Evolutionary conservation across 164 flowering plant species (phyloP), one percentile per base, ranked within the genome.

Genomic region (Vitis labrusca): DNA sequence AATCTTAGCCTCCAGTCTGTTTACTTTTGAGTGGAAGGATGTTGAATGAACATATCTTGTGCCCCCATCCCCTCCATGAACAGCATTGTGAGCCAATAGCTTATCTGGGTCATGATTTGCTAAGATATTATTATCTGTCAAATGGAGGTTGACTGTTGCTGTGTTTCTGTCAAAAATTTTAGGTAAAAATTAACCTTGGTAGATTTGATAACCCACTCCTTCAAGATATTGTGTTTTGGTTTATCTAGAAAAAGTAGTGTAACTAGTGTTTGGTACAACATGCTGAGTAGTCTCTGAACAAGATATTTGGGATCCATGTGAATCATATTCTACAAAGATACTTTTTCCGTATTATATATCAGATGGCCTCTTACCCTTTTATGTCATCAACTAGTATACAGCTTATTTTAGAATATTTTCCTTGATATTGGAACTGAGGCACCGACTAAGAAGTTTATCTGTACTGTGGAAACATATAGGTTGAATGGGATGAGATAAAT

Each of bases 401-500:
- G 8, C 15, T 55, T 14, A 12, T 15, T 55, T 56, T 23, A n/a
- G 3, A 16, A 44, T 61, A 37, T 12, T 62, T 23, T 50, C 65
- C n/a, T 29, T 11, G 4, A n/a, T 9, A 50, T 50, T 44, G 54
- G 58, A 19, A 12, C 19, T 50, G 17, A 50, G 1, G 59, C 1
- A 49, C 55, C 50, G 9, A 6, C 60, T 47, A 47, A 50, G 19
- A 57, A 67, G 9, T 49, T 61, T 7, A 9, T 3, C 50, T 54
- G 44, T 61, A 14, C 8, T 71, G 62, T 68, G 49, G 29, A 23
- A 71, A 68, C 68, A 23, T 63, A 68, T 72, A 95, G 99, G 97
- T 95, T 67, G 99, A 96, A 74, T 93, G 98, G 99, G 98, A 96
- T 81, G 99, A 96, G 84, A 88, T 91, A 78, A 96, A 96, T 89